These are phyloP conservation scores for Rhazya stricta DNA, from an alignment of 257 asterid species.

Conservation along the genomic window DNA sequence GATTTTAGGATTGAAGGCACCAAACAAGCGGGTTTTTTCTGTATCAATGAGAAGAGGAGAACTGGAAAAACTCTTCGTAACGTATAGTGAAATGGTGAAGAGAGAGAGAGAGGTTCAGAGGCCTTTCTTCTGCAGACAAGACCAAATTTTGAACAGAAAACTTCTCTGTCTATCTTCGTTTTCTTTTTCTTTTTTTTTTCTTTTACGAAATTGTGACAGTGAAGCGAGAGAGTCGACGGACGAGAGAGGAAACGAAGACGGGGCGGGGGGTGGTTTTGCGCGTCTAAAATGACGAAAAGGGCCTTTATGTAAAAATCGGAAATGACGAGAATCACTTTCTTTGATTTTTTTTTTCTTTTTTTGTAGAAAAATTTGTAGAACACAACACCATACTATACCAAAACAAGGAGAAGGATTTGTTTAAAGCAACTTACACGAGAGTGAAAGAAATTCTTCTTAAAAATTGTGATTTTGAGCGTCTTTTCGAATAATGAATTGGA, in stretches of 20 bases:
- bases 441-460: neutral
- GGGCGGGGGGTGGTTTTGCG: neutral
- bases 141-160: neutral
- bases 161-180: neutral
- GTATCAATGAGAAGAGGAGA: slow-evolving; percentile 1
- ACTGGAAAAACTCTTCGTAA: neutral
- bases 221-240: neutral
- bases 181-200: neutral
- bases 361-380: too few species aligned
- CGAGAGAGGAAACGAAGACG: neutral
- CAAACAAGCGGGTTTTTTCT: neutral
- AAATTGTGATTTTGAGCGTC: neutral
- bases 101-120: slow-evolving; percentile 5
- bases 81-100: slow-evolving; percentile 6
- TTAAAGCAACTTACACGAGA: too few species aligned
- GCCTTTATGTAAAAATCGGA: neutral
- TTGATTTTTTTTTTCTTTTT: neutral
- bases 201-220: neutral
- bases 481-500: neutral
- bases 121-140: slow-evolving; percentile 8
- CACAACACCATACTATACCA: too few species aligned
- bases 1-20: neutral
- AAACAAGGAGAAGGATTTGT: neutral
- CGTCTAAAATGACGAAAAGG: slow-evolving; percentile 12
- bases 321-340: too few species aligned